Conservation (phyloP, 108 stramenopile genomes). For the Nannochloropsis salina region DNA sequence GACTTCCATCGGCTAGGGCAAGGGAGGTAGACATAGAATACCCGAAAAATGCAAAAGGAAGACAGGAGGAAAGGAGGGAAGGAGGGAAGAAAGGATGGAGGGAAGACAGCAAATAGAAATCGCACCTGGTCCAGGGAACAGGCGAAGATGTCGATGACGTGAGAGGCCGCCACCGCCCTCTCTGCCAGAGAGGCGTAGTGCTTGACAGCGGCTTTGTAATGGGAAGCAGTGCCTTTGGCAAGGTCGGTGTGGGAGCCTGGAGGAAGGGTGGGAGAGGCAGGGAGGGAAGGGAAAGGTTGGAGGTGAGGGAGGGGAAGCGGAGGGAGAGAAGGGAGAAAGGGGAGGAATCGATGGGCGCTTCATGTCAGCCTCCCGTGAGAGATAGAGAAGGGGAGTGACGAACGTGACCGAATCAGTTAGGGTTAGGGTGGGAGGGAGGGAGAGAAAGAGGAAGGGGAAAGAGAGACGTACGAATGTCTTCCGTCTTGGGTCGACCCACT, state of each 20-base stretch:
- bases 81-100: not conserved
- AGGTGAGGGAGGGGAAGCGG: not conserved
- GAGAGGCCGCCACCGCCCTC: slow-evolving; percentile 53
- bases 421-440: not conserved
- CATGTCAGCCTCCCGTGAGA: too few species aligned
- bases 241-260: slow-evolving; percentile 63
- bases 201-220: slow-evolving; percentile 82
- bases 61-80: not conserved
- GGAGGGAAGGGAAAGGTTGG: not conserved
- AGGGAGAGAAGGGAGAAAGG: not conserved
- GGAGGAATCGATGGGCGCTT: not conserved
- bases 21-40: not conserved
- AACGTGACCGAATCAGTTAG: too few species aligned
- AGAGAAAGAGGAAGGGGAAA: not conserved
- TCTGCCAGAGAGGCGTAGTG: slow-evolving; percentile 80
- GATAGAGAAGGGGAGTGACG: too few species aligned
- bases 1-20: not conserved
- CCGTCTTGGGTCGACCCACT: slow-evolving; percentile 71
- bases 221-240: slow-evolving; percentile 74
- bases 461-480: slow-evolving; percentile 18
- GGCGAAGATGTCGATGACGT: slow-evolving; percentile 97
- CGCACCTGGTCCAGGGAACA: slow-evolving; percentile 87
- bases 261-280: not conserved
- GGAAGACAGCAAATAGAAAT: not conserved
- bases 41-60: not conserved